Percentiles rank a stretch among this genome's conserved stretches.
Evolutionary conservation across 2,329 filamentous ascomycete genomes (phyloP).

Genomic region (Pyrenochaeta sp.): DNA sequence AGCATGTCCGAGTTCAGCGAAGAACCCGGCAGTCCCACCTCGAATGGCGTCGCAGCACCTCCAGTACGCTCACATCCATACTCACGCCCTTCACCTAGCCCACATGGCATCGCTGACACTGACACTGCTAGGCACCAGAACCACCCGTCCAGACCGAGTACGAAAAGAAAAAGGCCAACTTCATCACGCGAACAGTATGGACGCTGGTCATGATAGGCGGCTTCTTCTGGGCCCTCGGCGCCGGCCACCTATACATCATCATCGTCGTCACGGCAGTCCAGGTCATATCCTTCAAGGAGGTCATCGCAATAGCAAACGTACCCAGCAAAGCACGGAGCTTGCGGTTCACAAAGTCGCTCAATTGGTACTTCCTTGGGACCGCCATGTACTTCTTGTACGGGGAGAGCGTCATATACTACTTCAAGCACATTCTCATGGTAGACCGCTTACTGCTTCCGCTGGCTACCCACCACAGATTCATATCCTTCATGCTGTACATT

Average conservation of each 20-base stretch:
- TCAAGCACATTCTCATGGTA: conserved; percentile 97
- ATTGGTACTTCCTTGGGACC: conserved; percentile 99
- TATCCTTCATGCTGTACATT: conserved; percentile 97
- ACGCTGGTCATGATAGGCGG: conserved; percentile 94
- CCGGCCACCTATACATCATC: conserved; percentile 97
- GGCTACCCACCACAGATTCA: conserved; percentile 97
- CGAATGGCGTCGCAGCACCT: conserved; percentile 48
- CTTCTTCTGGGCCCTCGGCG: conserved; percentile 93
- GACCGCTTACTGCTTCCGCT: conserved; percentile 92
- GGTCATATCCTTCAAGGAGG: conserved; percentile 98
- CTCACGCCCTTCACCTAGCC: not conserved
- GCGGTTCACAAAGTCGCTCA: conserved; percentile 92
- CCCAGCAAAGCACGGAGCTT: conserved; percentile 90
- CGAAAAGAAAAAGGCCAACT: conserved; percentile 98
- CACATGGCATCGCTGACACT: conserved; percentile 32
- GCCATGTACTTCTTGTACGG: conserved; percentile 99
- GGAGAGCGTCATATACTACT: conserved; percentile 99
- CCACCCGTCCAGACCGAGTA: conserved; percentile 71
- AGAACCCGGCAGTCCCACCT: conserved; percentile 60
- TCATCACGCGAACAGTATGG: conserved; percentile 97
- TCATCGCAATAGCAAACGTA: conserved; percentile 96
- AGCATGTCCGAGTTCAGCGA: conserved; percentile 78
- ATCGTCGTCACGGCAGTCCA: conserved; percentile 91
- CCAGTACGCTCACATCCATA: conserved; percentile 10
- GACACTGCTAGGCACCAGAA: conserved; percentile 46